Base-by-base conservation (phyloP, 306 rosid species). In the Vachellia collinsii region DNA sequence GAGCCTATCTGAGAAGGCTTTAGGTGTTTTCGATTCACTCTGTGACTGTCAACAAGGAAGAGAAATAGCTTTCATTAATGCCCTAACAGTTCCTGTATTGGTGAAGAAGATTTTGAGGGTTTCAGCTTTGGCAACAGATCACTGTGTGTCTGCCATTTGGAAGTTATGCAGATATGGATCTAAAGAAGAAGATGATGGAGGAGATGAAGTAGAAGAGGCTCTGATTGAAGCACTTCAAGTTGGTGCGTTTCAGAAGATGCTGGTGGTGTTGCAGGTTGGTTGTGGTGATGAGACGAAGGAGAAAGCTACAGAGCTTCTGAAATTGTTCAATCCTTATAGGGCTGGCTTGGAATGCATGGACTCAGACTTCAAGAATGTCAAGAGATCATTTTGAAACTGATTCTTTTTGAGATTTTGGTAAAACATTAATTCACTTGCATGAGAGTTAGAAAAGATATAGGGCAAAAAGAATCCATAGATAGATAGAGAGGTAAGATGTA, bases 171-270 rank as follows among this genome's bases (percentile, higher is more conserved):
- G 77, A 65, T 36, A 68, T 81, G 88, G 71, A 54, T 56, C 43
- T 9, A 72, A 22, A 51, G 77, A 82, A 8, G 85, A 79, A 9
- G 85, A 70, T 7, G 90, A n/a, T 3, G 85, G 77, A 13, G 83
- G 64, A 8, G 90, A 16, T 8, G 74, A 69, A 20, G 74, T 43
- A 43, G 67, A 61, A 83, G 44, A 25, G 56, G 86, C 77, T 56
- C 48, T 83, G 50, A 75, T 85, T 48, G 91, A 89, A 73, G 88
- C 88, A 23, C 87, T 89, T 79, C 88, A 87, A 79, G 88, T 81
- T 53, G 93, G 93, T 17, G 87, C 85, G 1, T 89, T 89, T 77
- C 89, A 89, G 84, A 89, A 89, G 88, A 84, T 89, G 8, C 62
- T 89, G 85, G 37, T 89, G 53, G 81, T 85, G 10, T 79, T 89